Evolutionary conservation across 2,329 filamentous ascomycete genomes (phyloP), one percentile per base, ranked within the genome.

Genomic region (Trichophyton verrucosum): DNA sequence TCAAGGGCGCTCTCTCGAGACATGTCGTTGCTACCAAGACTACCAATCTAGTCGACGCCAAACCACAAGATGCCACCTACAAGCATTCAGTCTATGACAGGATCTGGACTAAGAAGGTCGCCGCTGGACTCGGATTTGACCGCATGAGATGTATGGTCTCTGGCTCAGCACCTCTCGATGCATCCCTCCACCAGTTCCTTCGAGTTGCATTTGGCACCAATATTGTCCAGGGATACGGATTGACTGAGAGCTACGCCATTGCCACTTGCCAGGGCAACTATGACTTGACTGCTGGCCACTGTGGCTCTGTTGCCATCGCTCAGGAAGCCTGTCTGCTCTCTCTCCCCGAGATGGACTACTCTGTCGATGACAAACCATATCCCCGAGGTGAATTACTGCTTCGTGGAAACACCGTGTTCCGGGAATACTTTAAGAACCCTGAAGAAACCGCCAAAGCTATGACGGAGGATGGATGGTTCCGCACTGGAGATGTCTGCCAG

Each of bases 281-380:
- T 55, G 94, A 99, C 73, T 85, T 88, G 70, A 82, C 81, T 7
- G 77, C 86, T 3, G 91, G 90, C 63, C 95, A 91, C 75, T 92
- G 92, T 67, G 94, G 94, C 59, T 84, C 82, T 3, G 80, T 91
- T 0, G 80, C 82, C 63, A 80, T 85, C 6, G 80, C 79, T 62
- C 75, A 81, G 7, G 94, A 99, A 77, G 77, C 86, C 57, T 95
- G 91, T 72, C 80, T 96, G 61, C 80, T 86, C 71, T 95, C 91
- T 59, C 88, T 95, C 5, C 91, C 92, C 1, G 92, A 97, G 64
- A 92, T 96, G 81, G 92, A 96, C 61, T 99, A 99, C 77, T 81
- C 86, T 0, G 84, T 88, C 57, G 86, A 88, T 8, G 92, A 99
- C 78, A 89, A 88, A 78, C 94, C 94, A 2, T 81, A 88, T 71